Evolutionary conservation across 345 rosid species (phyloP), one percentile per base, ranked within the genome.

Genomic region (Populus euphratica): DNA sequence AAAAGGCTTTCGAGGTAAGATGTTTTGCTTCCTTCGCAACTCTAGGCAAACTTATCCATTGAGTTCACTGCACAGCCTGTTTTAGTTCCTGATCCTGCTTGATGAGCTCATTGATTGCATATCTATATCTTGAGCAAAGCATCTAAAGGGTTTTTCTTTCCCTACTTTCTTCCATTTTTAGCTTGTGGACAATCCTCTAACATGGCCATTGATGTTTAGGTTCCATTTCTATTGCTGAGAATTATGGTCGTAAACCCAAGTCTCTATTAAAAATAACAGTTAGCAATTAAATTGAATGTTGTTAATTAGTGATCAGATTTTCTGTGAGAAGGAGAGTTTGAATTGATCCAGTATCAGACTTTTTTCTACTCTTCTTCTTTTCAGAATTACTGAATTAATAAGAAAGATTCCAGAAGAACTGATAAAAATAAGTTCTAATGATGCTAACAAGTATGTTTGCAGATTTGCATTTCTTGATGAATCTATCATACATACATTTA

Each of bases 1-100:
- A 95, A 81, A 95, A 89, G 87, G 96, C 94, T 17, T 89, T 88
- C 70, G 99, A 91, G 85, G 98, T 91, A 73, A 41, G 66, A 4
- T 73, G 8, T 25, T 25, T 31, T 33, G 38, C 18, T 76, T 27
- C 70, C 41, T 69, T 10, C 23, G 35, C 50, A 23, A 16, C 16
- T 8, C 31, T 31, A 36, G 44, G 20, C 5, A 23, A 16, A 49
- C 17, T 35, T 73, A 41, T 62, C 16, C 69, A 16, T n/a, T 4
- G n/a, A 43, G 18, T 25, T 8, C 1, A 27, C 29, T 62, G 31
- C 0, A 16, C 39, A 17, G 16, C 39, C 13, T 21, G n/a, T 63
- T 74, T 62, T 18, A 5, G 10, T 31, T 74, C 67, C 31, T n/a
- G 8, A 59, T 59, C 64, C 64, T 23, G 4, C 17, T 18, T 25